Base-by-base conservation (phyloP, 1,284 basidiomycete genomes). In the Ganoderma leucocontextum region DNA sequence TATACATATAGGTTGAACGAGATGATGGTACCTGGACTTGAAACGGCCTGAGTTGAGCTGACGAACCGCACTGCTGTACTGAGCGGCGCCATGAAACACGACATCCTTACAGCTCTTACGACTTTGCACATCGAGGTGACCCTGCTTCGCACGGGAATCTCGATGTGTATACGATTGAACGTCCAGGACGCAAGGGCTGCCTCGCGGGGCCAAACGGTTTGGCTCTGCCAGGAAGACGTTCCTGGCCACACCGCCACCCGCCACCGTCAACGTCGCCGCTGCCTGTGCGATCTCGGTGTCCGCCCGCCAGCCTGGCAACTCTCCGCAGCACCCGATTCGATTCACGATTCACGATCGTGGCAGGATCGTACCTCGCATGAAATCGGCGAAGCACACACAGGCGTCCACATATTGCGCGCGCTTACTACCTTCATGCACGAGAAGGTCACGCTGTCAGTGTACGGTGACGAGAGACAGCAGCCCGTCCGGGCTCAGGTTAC, bases 241-340 rank as follows among this genome's bases (percentile, higher is more conserved):
- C 44, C 44, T 47, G 44, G 44, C 44, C 44, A 47, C 44, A 47
- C 44, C 44, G 44, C 44, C 44, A 47, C 44, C 44, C 42, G 42
- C 42, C 42, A 44, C 42, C 17, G 44, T 47, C 44, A 47, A 47
- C 6, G n/a, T 47, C 19, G 19, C 8, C 44, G 44, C 44, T 7
- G 19, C 44, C 9, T 22, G 7, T 22, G 44, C 44, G n/a, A 47
- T n/a, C n/a, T 47, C 5, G 19, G n/a, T 10, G n/a, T n/a, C 19
- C 29, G 53, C 33, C 53, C 53, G 25, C 53, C 53, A 36, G n/a
- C n/a, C 44, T 22, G 7, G 44, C 44, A n/a, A 36, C 53, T 55
- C 29, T 33, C 25, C 53, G 53, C 53, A 36, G 53, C 22, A 19
- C 33, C 35, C 29, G 29, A 55, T 55, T 33, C 35, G 53, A 7